Conservation (phyloP, 352 stramenopile species). For the Phytophthora uliginosa region DNA sequence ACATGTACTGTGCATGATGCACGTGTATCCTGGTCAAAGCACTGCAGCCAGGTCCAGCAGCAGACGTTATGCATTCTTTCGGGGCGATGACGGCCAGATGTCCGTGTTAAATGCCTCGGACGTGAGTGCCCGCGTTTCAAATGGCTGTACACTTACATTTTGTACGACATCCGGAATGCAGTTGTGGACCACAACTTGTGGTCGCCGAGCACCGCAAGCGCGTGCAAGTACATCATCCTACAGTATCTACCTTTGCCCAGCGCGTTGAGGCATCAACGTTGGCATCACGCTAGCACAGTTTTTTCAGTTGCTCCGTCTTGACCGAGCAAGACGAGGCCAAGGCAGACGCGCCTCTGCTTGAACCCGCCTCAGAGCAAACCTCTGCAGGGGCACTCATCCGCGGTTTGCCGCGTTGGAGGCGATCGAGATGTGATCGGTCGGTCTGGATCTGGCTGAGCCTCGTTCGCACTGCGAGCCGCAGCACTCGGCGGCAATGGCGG, state of each 20-base stretch:
- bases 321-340: not conserved
- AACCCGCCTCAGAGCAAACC: not conserved
- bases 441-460: slow-evolving; percentile 1
- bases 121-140: slow-evolving; percentile 16
- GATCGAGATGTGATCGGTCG: not conserved
- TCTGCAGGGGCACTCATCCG: slow-evolving; percentile 6
- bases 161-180: slow-evolving; percentile 12
- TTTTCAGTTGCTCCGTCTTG: slow-evolving; percentile 4
- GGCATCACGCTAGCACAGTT: not conserved
- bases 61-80: slow-evolving; percentile 6
- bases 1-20: not conserved
- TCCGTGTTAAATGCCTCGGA: slow-evolving; percentile 13
- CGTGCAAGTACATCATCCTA: not conserved
- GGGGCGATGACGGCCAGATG: not conserved
- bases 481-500: not conserved
- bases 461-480: not conserved
- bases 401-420: not conserved
- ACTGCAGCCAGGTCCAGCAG: not conserved
- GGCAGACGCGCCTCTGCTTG: slow-evolving; percentile 1
- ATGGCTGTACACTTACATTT: not conserved
- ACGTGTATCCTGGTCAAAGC: not conserved
- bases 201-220: not conserved
- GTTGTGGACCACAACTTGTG: not conserved
- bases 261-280: not conserved
- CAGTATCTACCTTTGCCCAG: too few species aligned